Evolutionary conservation across 2,329 filamentous ascomycete species (phyloP).

Genomic region (Ceratocystis alfenasii): DNA sequence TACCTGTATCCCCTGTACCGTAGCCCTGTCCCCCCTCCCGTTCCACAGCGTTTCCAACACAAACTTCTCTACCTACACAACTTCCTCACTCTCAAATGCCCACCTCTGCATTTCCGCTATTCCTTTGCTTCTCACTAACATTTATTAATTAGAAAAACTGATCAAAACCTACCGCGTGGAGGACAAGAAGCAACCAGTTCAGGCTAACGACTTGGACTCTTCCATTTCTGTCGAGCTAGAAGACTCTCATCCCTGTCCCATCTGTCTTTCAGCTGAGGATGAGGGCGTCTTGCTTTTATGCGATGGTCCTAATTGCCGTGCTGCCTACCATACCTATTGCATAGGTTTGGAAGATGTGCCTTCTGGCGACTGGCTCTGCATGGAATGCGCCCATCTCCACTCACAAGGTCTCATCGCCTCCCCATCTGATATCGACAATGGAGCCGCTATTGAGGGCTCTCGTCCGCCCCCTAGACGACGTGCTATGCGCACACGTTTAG

Average conservation of each 20-base stretch:
- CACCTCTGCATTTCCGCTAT: not conserved
- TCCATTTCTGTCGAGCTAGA: constrained; percentile 69
- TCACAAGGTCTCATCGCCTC: constrained; percentile 24
- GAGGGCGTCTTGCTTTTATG: constrained; percentile 80
- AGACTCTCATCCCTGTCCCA: constrained; percentile 65
- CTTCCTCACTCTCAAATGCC: not conserved
- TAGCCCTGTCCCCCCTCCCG: no score
- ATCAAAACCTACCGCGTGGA: constrained; percentile 54
- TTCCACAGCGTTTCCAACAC: not conserved
- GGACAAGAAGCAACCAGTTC: constrained; percentile 60
- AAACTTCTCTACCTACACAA: not conserved
- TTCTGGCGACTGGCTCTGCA: constrained; percentile 76
- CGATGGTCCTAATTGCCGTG: constrained; percentile 63
- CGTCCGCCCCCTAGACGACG: constrained; percentile 29
- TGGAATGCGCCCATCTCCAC: constrained; percentile 56
- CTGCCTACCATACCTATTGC: constrained; percentile 83
- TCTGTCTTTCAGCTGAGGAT: constrained; percentile 71
- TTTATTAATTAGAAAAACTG: constrained; percentile 36
- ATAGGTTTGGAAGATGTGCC: constrained; percentile 70
- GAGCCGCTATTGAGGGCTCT: constrained; percentile 24
- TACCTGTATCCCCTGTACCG: not conserved
- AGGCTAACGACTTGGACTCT: constrained; percentile 41
- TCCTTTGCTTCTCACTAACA: not conserved
- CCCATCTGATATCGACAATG: not conserved
- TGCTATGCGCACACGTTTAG: constrained; percentile 28